Percentiles rank a stretch among this genome's conserved stretches.
These are phyloP conservation scores for Candida mesenterica DNA, from an alignment of 1,139 yeast species.

Conservation along the genomic window DNA sequence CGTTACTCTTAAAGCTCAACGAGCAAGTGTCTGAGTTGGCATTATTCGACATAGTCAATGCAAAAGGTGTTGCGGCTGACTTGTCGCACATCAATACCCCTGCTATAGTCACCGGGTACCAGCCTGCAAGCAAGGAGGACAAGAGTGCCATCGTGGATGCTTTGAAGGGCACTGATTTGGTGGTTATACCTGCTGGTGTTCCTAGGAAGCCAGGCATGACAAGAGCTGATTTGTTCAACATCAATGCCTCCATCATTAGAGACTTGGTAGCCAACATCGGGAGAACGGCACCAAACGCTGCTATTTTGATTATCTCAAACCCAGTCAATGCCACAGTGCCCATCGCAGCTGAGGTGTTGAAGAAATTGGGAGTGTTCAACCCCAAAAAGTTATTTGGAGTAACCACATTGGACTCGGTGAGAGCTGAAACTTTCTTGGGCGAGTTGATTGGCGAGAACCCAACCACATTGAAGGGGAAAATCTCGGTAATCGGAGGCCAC, in stretches of 20 bases:
- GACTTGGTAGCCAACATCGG: constrained; percentile 60
- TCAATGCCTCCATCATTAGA: constrained; percentile 67
- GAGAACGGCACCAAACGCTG: constrained; percentile 58
- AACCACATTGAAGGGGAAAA: constrained; percentile 42
- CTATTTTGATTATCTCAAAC: constrained; percentile 66
- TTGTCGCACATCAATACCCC: constrained; percentile 67
- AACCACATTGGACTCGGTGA: constrained; percentile 67
- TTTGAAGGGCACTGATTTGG: constrained; percentile 55
- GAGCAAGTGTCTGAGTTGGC: constrained; percentile 55
- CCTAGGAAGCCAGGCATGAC: constrained; percentile 84
- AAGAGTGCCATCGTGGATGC: constrained; percentile 48
- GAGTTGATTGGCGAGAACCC: constrained; percentile 39
- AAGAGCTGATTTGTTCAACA: constrained; percentile 71
- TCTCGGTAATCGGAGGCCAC: constrained; percentile 72
- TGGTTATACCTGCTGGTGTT: constrained; percentile 78
- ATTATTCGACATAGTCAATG: constrained; percentile 65
- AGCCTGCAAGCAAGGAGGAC: constrained; percentile 51
- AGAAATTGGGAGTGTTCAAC: constrained; percentile 58
- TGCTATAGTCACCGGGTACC: constrained; percentile 56
- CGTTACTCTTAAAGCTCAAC: constrained; percentile 60
- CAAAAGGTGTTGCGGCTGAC: constrained; percentile 73
- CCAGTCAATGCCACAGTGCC: constrained; percentile 79
- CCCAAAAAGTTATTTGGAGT: constrained; percentile 69
- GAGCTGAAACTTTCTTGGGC: constrained; percentile 66
- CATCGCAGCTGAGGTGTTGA: constrained; percentile 69